Evolutionary conservation across 2,329 filamentous ascomycete genomes (phyloP), one percentile per base, ranked within the genome.

Genomic region (Fusarium albidum): DNA sequence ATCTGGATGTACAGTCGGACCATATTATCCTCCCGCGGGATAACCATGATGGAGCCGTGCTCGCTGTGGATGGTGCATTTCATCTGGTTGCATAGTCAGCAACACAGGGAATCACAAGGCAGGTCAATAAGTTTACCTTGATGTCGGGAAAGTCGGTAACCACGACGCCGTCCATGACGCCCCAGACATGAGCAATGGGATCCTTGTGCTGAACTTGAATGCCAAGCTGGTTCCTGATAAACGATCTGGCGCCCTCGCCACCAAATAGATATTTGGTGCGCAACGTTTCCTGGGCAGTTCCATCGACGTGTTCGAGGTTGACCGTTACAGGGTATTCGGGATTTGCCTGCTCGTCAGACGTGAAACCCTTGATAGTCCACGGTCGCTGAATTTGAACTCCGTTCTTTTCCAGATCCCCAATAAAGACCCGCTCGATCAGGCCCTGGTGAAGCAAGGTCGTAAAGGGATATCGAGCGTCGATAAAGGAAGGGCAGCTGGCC

Each of bases 401-500:
- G 59, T 88, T 84, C 69, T 85, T 84, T 49, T 81, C 76, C 8
- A 91, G 72, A 68, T 91, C 87, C 10, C 77, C 76, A 55, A 91
- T 86, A 59, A 91, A 86, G 33, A 89, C 85, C 12, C 85, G 79
- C 73, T 91, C 88, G 51, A 91, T 90, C 58, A 84, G 73, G 6
- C 88, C 89, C 68, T 91, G 88, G 66, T 91, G 88, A 11, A 91
- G 73, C 3, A 89, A 81, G 1, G 88, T 86, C 43, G 87, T 89
- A 66, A 89, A 89, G 5, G 86, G 86, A 61, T 88, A 90, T 42
- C 88, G 80, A 12, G 87, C 86, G 48, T 89, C 86, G 52, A 90
- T 88, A 73, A 96, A 96, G 61, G 84, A 86, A 1, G 93, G 93
- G 74, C 93, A 97, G 69, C 89, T 93, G 6, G 92, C 89, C 92